A percentile compares a stretch with the other conserved stretches of the same genome.
Conservation (phyloP, 2,329 filamentous ascomycete species). For the Aspergillus ochraceoroseus region DNA sequence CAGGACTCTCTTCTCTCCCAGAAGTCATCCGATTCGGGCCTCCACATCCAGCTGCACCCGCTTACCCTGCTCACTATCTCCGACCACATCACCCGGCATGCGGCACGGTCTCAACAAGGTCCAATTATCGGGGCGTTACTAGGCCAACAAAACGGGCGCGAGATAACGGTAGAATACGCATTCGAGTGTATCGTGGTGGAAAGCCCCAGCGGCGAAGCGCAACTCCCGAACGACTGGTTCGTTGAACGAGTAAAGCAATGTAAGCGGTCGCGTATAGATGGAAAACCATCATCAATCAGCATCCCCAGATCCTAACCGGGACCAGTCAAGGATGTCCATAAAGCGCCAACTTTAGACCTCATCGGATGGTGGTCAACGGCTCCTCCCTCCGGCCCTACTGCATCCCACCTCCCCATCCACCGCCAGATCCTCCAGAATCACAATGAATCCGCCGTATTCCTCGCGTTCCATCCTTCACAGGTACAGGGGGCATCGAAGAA, state of each 20-base stretch:
- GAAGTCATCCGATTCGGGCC: conserved; percentile 66
- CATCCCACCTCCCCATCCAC: conserved; percentile 67
- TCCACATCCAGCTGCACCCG: conserved; percentile 81
- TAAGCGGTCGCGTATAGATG: conserved; percentile 45
- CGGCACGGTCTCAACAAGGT: conserved; percentile 66
- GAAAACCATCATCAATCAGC: neutral
- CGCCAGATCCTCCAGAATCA: conserved; percentile 66
- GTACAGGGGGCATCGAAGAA: conserved; percentile 51
- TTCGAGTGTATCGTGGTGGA: conserved; percentile 69
- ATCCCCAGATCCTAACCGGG: neutral
- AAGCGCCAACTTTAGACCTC: conserved; percentile 72
- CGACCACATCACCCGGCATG: conserved; percentile 91
- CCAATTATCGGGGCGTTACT: conserved; percentile 83
- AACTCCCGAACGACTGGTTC: conserved; percentile 69
- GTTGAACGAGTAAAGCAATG: conserved; percentile 74
- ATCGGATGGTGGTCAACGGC: conserved; percentile 90
- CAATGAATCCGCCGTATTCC: conserved; percentile 81
- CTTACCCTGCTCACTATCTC: conserved; percentile 94
- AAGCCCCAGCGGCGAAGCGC: conserved; percentile 52
- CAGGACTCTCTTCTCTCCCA: conserved; percentile 59
- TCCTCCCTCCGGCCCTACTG: conserved; percentile 64
- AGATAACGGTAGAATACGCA: conserved; percentile 86
- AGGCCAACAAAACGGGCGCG: conserved; percentile 83
- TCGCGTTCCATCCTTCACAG: conserved; percentile 73
- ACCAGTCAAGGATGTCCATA: conserved; percentile 82